Conservation (phyloP, 2,329 filamentous ascomycete genomes). For the Aquanectria penicillioides region DNA sequence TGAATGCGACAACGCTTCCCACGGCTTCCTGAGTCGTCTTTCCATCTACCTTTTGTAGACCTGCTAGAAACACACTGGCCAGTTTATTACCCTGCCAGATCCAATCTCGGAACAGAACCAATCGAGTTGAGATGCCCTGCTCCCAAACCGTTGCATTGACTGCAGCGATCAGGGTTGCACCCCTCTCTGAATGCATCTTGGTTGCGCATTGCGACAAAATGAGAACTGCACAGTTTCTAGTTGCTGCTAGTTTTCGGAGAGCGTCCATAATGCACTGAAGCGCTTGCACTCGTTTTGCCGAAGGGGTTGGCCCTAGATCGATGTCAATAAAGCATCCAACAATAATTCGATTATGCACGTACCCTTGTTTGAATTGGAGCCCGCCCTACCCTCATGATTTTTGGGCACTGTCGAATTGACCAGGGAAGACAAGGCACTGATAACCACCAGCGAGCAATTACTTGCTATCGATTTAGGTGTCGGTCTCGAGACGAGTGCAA, state of each 20-base stretch:
- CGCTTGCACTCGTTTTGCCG: slow-evolving; percentile 59
- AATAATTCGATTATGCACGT: slow-evolving; percentile 24
- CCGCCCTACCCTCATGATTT: slow-evolving; percentile 52
- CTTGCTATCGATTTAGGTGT: slow-evolving; percentile 69
- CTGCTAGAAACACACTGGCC: slow-evolving; percentile 66
- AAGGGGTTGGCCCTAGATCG: slow-evolving; percentile 47
- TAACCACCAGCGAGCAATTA: slow-evolving; percentile 74
- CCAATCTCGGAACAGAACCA: slow-evolving; percentile 85
- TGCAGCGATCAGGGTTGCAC: slow-evolving; percentile 77
- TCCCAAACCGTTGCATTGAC: slow-evolving; percentile 85
- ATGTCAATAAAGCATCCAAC: slow-evolving; percentile 20
- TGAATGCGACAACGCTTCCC: slow-evolving; percentile 60
- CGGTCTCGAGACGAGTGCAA: slow-evolving; percentile 79
- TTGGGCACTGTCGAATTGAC: slow-evolving; percentile 82
- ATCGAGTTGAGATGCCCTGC: slow-evolving; percentile 74
- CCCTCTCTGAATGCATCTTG: slow-evolving; percentile 74
- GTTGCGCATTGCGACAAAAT: slow-evolving; percentile 84
- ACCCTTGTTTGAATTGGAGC: slow-evolving; percentile 54
- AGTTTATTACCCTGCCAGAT: slow-evolving; percentile 59
- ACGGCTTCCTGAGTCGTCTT: slow-evolving; percentile 53
- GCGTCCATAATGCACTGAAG: slow-evolving; percentile 74
- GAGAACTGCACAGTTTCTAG: slow-evolving; percentile 77
- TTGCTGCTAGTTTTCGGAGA: slow-evolving; percentile 79
- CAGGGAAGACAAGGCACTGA: slow-evolving; percentile 82
- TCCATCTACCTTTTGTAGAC: slow-evolving; percentile 73